Conservation (phyloP, 2,329 filamentous ascomycete species). For the Helicocarpus griseus region DNA sequence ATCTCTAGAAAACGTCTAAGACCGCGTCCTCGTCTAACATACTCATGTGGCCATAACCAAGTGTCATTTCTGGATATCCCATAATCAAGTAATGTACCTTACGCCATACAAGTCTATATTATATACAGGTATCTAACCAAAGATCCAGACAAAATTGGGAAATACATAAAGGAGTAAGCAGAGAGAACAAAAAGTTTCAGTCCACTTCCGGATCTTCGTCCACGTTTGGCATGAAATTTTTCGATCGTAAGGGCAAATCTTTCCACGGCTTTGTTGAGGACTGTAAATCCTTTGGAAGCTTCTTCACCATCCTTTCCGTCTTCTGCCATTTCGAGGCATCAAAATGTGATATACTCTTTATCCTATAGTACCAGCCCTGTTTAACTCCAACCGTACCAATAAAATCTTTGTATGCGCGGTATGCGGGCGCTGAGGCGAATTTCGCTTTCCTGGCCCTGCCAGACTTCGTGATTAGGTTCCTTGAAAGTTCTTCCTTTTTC, state of each 20-base stretch:
- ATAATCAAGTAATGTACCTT: too few species aligned
- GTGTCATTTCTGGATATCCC: too few species aligned
- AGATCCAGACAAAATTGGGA: too few species aligned
- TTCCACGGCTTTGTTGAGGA: not conserved
- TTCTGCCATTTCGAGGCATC: not conserved
- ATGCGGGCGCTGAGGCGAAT: conserved; percentile 10
- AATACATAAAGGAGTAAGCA: not conserved
- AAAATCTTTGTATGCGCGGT: conserved; percentile 10
- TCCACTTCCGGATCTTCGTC: not conserved
- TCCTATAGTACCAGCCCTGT: conserved; percentile 2
- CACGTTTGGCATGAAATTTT: not conserved
- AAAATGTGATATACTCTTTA: not conserved
- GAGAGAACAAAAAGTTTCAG: not conserved
- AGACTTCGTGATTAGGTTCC: not conserved
- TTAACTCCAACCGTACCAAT: conserved; percentile 2
- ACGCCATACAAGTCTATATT: too few species aligned
- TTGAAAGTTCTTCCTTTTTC: conserved; percentile 15
- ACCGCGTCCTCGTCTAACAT: too few species aligned
- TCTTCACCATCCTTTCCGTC: not conserved
- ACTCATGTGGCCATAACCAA: too few species aligned
- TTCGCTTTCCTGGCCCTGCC: not conserved
- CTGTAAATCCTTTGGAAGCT: not conserved
- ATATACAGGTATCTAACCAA: too few species aligned
- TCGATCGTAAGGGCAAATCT: too few species aligned
- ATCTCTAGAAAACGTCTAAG: too few species aligned